A percentile compares a stretch with the other conserved stretches of the same genome.
Evolutionary conservation across 192 early-diverging fungal genomes (phyloP).

Genomic region (Lobosporangium transversale): DNA sequence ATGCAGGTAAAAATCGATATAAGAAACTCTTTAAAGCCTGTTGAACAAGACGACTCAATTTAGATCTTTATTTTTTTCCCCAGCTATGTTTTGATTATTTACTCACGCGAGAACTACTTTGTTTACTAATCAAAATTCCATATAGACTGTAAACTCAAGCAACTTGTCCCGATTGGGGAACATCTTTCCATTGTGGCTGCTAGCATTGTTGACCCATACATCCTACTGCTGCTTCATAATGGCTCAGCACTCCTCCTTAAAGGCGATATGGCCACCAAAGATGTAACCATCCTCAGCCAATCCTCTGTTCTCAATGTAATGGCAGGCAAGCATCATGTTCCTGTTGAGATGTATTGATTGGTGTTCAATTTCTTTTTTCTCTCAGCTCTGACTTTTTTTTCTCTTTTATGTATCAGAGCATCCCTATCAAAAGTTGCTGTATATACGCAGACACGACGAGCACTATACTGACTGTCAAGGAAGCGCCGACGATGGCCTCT

Average conservation of each 20-base stretch:
- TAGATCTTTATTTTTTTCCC: too few species aligned
- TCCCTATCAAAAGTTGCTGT: slow-evolving; percentile 46
- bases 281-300: slow-evolving; percentile 43
- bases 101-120: too few species aligned
- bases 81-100: too few species aligned
- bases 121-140: not conserved
- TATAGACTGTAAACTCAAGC: slow-evolving; percentile 63
- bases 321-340: too few species aligned
- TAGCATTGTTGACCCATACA: slow-evolving; percentile 83
- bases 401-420: too few species aligned
- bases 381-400: too few species aligned
- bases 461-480: slow-evolving; percentile 34
- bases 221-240: slow-evolving; percentile 74
- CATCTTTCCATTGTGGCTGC: slow-evolving; percentile 71
- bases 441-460: slow-evolving; percentile 34
- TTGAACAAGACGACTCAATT: too few species aligned
- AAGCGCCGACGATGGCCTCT: slow-evolving; percentile 45
- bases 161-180: slow-evolving; percentile 60
- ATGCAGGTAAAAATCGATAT: slow-evolving; percentile 67
- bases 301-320: slow-evolving; percentile 59
- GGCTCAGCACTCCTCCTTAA: slow-evolving; percentile 71
- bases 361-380: too few species aligned
- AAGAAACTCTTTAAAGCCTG: too few species aligned
- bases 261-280: slow-evolving; percentile 63
- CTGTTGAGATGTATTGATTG: too few species aligned